Evolutionary conservation across 116 monocot genomes (phyloP).

Genomic region (Trichopus zeylanicus): DNA sequence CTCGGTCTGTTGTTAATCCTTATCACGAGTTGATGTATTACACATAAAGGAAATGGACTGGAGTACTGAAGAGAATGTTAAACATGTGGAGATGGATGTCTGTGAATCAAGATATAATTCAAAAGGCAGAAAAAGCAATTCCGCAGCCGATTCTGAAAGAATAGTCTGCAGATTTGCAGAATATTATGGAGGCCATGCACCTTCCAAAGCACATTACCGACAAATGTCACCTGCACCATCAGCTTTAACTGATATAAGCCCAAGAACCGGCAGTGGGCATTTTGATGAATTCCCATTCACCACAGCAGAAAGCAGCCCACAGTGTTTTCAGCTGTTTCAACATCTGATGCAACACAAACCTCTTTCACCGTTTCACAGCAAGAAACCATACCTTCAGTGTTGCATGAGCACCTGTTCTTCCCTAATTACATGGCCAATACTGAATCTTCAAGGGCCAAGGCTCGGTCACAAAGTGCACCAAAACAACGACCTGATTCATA

Average conservation of each 20-base stretch:
- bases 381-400: conserved; percentile 17
- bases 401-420: conserved; percentile 22
- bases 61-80: conserved; percentile 42
- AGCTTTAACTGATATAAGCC: conserved; percentile 50
- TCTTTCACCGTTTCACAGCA: conserved; percentile 13
- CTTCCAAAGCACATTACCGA: conserved; percentile 17
- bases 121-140: conserved; percentile 47
- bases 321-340: conserved; percentile 33
- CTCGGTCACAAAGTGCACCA: conserved; percentile 81
- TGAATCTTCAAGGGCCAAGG: conserved; percentile 82
- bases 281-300: conserved; percentile 66
- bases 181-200: conserved; percentile 16
- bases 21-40: not conserved
- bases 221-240: conserved; percentile 56
- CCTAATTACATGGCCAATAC: conserved; percentile 95
- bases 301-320: conserved; percentile 64
- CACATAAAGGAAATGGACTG: conserved; percentile 46
- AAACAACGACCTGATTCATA: conserved; percentile 55
- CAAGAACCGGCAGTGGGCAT: conserved; percentile 41
- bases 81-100: conserved; percentile 74
- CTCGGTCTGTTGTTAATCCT: not conserved
- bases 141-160: conserved; percentile 28
- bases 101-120: conserved; percentile 34
- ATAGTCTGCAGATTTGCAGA: conserved; percentile 31
- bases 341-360: conserved; percentile 14